These are phyloP conservation scores for Sporisorium reilianum DNA, from an alignment of 1,284 basidiomycete genomes.

Conservation along the genomic window DNA sequence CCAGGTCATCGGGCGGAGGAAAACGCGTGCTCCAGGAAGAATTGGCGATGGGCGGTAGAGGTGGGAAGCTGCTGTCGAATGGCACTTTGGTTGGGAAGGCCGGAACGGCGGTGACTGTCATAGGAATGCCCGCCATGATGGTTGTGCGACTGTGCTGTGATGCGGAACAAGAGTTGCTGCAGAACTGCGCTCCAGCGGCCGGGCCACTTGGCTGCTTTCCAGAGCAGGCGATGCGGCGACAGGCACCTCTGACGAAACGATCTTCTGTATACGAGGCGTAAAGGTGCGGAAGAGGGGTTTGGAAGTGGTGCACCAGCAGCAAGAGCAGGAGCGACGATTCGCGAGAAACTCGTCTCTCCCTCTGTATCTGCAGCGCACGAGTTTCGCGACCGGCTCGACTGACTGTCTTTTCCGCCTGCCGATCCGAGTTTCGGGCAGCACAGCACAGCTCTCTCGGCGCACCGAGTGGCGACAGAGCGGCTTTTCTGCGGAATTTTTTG, in stretches of 20 bases:
- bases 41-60: slow-evolving; percentile 28
- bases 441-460: too few species aligned
- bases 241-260: too few species aligned
- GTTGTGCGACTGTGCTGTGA: background rate
- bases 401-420: too few species aligned
- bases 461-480: too few species aligned
- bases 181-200: slow-evolving; percentile 1
- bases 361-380: too few species aligned
- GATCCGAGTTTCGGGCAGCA: too few species aligned
- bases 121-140: slow-evolving; percentile 34
- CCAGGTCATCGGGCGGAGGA: slow-evolving; percentile 29
- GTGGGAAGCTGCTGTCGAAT: slow-evolving; percentile 9
- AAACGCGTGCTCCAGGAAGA: slow-evolving; percentile 6
- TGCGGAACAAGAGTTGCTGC: background rate
- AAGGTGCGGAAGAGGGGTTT: background rate
- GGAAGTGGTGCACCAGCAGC: background rate
- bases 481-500: too few species aligned
- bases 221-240: slow-evolving; percentile 3
- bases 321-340: too few species aligned
- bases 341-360: too few species aligned
- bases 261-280: background rate
- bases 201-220: too few species aligned
- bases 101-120: slow-evolving; percentile 46
- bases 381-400: too few species aligned
- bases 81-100: slow-evolving; percentile 36